phyloP scores from a whole-genome alignment of 2,329 filamentous ascomycete species.

The Orbilia brochopaga region DNA sequence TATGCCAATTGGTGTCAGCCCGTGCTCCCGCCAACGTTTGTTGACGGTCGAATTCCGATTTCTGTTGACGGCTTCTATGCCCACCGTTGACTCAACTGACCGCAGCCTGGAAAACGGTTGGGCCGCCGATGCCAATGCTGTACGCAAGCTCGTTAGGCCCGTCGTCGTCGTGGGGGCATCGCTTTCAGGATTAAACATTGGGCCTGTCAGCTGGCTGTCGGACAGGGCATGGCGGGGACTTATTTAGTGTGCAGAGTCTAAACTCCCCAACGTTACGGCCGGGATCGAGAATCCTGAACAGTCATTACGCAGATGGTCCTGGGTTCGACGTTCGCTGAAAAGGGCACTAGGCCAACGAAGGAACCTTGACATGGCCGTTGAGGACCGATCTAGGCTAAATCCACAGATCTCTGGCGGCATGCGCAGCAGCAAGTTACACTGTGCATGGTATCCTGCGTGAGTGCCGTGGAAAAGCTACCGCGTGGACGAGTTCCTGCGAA shows the following conservation, averaged over 20 bases:
- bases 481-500: not conserved
- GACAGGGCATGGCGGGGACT: conserved; percentile 26
- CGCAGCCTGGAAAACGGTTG: conserved; percentile 5
- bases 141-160: not conserved
- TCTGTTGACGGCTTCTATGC: conserved; percentile 23
- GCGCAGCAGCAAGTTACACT: not conserved
- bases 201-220: conserved; percentile 11
- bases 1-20: conserved; percentile 6
- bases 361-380: conserved; percentile 3
- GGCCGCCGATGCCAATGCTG: not conserved
- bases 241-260: conserved; percentile 15
- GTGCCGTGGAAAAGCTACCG: no score
- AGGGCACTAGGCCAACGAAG: conserved; percentile 33
- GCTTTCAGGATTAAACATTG: not conserved
- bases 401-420: not conserved
- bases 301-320: conserved; percentile 38
- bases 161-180: conserved; percentile 10
- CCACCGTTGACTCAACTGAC: not conserved
- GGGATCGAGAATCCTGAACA: conserved; percentile 13
- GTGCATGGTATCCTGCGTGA: not conserved
- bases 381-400: conserved; percentile 24
- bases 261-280: not conserved
- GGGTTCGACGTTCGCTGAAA: not conserved
- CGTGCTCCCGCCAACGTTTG: conserved; percentile 6
- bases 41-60: conserved; percentile 42